A percentile compares a stretch with the other conserved stretches of the same genome.
These are phyloP conservation scores for Chlamydomonas sp. DNA, from an alignment of 139 green algal genomes.

Conservation along the genomic window DNA sequence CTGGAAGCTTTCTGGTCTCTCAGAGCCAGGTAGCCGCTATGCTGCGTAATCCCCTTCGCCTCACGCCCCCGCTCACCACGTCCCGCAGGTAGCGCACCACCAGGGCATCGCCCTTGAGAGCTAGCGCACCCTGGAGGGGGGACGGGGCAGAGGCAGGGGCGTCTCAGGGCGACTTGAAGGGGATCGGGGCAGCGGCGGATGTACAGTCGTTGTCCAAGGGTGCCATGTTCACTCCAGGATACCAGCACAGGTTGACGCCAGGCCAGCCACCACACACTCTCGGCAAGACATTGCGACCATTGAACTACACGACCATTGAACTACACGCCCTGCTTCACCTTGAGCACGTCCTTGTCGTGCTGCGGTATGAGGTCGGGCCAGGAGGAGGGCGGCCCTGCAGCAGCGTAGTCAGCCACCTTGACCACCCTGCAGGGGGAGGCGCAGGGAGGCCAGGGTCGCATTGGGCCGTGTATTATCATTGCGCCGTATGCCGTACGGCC, in stretches of 20 bases:
- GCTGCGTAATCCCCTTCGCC: conserved; percentile 8
- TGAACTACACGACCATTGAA: neutral
- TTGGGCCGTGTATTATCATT: no score
- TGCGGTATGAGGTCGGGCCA: conserved; percentile 84
- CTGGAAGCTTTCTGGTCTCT: no score
- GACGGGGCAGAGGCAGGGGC: no score
- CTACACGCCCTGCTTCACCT: neutral
- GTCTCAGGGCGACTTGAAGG: no score
- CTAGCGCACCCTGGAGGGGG: conserved; percentile 46
- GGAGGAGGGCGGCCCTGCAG: conserved; percentile 31
- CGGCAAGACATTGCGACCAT: neutral
- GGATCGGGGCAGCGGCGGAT: no score
- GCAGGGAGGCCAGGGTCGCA: no score
- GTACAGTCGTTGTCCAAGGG: no score
- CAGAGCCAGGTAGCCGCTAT: neutral
- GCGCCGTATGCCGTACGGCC: no score
- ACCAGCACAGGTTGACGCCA: no score
- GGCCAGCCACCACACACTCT: neutral
- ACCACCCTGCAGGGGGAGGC: conserved; percentile 53
- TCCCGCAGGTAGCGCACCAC: conserved; percentile 80
- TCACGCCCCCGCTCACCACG: conserved; percentile 32
- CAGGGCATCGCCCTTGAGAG: conserved; percentile 77
- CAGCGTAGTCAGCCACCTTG: conserved; percentile 42
- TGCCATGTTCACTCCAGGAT: no score
- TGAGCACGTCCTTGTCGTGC: conserved; percentile 78